These are phyloP conservation scores for Zasmidium citrigriseum DNA, from an alignment of 2,329 filamentous ascomycete genomes.

Conservation along the genomic window DNA sequence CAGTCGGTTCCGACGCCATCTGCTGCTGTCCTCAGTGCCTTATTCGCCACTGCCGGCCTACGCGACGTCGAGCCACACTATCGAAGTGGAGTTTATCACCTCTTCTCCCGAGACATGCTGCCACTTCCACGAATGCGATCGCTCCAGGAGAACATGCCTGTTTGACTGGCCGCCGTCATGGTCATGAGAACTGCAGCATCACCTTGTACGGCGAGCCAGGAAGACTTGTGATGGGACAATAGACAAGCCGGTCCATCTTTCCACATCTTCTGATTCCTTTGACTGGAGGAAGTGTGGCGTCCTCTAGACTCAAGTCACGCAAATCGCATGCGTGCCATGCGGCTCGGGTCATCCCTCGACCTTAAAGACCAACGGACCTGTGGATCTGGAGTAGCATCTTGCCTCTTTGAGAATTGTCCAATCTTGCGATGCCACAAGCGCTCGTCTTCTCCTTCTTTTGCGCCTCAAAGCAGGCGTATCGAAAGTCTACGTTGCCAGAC, in stretches of 20 bases:
- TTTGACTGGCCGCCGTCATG: neutral
- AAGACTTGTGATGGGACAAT: neutral
- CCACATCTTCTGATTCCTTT: neutral
- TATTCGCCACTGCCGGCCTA: neutral
- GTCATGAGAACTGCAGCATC: neutral
- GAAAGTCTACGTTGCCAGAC: neutral
- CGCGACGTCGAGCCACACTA: neutral
- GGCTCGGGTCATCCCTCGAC: constrained; percentile 3
- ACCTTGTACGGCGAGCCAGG: neutral
- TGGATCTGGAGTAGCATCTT: neutral
- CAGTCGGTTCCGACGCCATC: neutral
- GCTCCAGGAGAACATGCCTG: neutral
- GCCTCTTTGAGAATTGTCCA: constrained; percentile 3
- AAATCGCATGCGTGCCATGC: neutral
- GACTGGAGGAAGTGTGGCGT: neutral
- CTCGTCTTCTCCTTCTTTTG: neutral
- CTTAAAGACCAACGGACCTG: neutral
- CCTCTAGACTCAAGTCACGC: neutral
- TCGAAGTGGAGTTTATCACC: neutral
- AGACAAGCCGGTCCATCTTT: neutral
- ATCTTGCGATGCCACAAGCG: constrained; percentile 3
- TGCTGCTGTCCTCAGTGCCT: neutral
- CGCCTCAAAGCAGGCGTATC: neutral
- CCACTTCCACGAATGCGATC: neutral
- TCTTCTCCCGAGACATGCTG: neutral